These are phyloP conservation scores for Vigna unguiculata DNA, from an alignment of 306 rosid genomes.

Conservation along the genomic window DNA sequence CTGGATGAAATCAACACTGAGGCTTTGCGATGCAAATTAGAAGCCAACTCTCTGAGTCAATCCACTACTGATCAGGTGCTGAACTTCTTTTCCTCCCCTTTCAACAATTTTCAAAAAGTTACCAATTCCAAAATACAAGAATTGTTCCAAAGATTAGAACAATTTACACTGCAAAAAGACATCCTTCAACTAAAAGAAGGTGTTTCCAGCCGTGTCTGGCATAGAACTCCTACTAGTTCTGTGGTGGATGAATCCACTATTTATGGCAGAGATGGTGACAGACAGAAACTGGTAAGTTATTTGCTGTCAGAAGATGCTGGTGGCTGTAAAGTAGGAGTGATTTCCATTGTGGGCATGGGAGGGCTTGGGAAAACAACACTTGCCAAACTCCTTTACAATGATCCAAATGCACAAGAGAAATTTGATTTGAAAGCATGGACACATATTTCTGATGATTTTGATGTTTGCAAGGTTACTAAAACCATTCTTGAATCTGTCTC, in stretches of 20 bases:
- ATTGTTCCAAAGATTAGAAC: constrained; percentile 35
- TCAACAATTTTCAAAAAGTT: neutral
- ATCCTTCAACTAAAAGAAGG: constrained; percentile 30
- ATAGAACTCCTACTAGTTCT: constrained; percentile 34
- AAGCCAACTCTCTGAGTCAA: no score
- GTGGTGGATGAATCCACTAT: constrained; percentile 25
- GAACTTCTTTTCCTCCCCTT: no score
- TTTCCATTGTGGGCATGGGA: constrained; percentile 38
- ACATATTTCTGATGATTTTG: constrained; percentile 4
- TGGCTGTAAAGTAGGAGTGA: constrained; percentile 6
- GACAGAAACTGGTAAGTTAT: constrained; percentile 1
- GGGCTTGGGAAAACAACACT: constrained; percentile 41
- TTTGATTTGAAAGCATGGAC: constrained; percentile 21
- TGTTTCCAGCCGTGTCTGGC: constrained; percentile 25
- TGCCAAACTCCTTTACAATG: constrained; percentile 29
- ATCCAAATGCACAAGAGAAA: neutral
- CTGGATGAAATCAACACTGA: no score
- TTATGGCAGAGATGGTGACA: constrained; percentile 33
- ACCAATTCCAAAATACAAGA: no score
- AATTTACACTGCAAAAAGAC: neutral
- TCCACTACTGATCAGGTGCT: no score
- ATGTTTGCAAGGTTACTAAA: neutral
- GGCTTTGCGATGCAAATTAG: no score
- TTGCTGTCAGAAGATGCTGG: constrained; percentile 25
- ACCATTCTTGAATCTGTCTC: constrained; percentile 40